Conservation (phyloP, 805 yeast species). For the Wickerhamomyces alni region DNA sequence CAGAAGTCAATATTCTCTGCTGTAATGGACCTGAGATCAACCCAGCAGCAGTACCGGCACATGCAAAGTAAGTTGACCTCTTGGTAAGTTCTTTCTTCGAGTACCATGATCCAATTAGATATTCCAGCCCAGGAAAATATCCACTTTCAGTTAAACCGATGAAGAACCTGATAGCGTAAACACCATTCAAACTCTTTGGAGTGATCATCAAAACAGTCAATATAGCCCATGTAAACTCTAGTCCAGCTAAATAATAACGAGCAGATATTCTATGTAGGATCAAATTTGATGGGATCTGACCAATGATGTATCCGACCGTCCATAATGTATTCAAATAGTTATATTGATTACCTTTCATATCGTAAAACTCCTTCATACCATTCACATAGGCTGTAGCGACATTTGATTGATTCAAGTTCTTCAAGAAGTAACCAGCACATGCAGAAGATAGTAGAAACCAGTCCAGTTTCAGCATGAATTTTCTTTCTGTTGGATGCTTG, state of each 20-base stretch:
- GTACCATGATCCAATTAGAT: slow-evolving; percentile 34
- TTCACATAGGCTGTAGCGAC: slow-evolving; percentile 40
- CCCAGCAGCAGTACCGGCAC: slow-evolving; percentile 25
- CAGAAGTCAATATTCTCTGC: slow-evolving; percentile 22
- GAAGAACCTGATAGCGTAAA: slow-evolving; percentile 29
- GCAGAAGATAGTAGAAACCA: slow-evolving; percentile 34
- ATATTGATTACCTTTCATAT: slow-evolving; percentile 36
- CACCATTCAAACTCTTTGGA: slow-evolving; percentile 17
- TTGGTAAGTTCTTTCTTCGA: slow-evolving; percentile 29
- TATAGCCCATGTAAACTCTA: slow-evolving; percentile 40
- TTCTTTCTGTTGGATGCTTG: slow-evolving; percentile 29
- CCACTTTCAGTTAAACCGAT: slow-evolving; percentile 39
- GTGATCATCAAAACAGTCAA: slow-evolving; percentile 29
- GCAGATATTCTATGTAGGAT: slow-evolving; percentile 36
- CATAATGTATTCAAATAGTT: slow-evolving; percentile 38
- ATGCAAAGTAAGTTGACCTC: slow-evolving; percentile 27
- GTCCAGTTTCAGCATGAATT: slow-evolving; percentile 29
- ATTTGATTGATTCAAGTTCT: slow-evolving; percentile 36
- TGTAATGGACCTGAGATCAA: slow-evolving; percentile 32
- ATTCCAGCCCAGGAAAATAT: slow-evolving; percentile 41
- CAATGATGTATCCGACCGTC: slow-evolving; percentile 45
- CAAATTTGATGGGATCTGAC: slow-evolving; percentile 40
- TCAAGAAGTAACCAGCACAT: slow-evolving; percentile 40
- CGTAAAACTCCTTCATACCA: slow-evolving; percentile 39
- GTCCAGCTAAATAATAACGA: slow-evolving; percentile 35